Conservation (phyloP, 2,329 filamentous ascomycete genomes). For the Fusarium sp. region DNA sequence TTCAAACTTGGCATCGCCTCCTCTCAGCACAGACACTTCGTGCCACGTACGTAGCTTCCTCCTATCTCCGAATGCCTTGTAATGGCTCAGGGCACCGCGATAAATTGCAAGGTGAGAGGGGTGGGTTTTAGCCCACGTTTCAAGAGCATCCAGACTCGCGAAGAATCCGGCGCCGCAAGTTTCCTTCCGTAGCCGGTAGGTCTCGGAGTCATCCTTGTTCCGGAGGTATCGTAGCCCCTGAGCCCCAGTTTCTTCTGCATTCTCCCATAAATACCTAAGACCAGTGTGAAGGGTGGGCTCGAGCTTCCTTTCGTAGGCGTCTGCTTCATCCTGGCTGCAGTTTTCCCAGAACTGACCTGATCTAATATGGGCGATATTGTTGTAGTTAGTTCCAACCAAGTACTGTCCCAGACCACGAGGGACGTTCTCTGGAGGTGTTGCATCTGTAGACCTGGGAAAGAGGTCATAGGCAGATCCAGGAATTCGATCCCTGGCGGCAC, state of each 20-base stretch:
- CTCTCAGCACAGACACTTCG: conserved; percentile 62
- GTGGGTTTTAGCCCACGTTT: conserved; percentile 63
- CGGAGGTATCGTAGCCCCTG: conserved; percentile 52
- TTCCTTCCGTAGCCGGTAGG: conserved; percentile 51
- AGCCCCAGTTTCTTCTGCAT: conserved; percentile 49
- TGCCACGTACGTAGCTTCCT: conserved; percentile 66
- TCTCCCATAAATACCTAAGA: conserved; percentile 60
- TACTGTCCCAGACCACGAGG: conserved; percentile 51
- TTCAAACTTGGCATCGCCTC: conserved; percentile 62
- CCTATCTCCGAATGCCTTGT: conserved; percentile 59
- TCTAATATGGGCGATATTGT: conserved; percentile 64
- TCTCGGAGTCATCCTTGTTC: conserved; percentile 18
- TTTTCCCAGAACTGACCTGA: conserved; percentile 66
- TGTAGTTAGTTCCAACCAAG: conserved; percentile 57
- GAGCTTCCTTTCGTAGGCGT: conserved; percentile 59
- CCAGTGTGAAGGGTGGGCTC: conserved; percentile 60
- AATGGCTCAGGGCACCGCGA: conserved; percentile 62
- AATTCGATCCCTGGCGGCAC: conserved; percentile 65
- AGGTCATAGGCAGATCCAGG: conserved; percentile 62
- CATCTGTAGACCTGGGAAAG: conserved; percentile 51
- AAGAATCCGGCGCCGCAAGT: conserved; percentile 66
- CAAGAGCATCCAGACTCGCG: conserved; percentile 60
- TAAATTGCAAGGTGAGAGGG: conserved; percentile 65
- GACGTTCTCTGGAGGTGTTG: background rate
- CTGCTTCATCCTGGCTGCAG: conserved; percentile 53